Base-by-base conservation (phyloP, 2,329 filamentous ascomycete species). In the Neofusicoccum umdonicola region DNA sequence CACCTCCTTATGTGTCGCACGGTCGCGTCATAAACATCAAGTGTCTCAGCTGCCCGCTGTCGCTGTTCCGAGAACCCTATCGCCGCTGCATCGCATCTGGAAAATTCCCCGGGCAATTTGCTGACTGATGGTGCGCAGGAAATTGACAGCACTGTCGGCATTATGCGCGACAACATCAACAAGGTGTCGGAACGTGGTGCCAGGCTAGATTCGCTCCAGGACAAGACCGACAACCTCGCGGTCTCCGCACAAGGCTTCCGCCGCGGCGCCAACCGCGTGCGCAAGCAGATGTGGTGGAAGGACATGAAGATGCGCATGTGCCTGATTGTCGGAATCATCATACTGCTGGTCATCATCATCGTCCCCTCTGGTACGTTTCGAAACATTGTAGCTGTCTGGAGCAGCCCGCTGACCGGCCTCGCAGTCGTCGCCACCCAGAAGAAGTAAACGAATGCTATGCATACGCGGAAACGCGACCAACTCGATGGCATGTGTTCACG, bases 291-390 rank as follows among this genome's bases (percentile, higher is more conserved):
- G 94, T 98, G 94, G 94, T 98, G 93, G 94, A 98, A 98, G 87
- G 94, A 98, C 77, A 96, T 97, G 92, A 98, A 98, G 88, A 99
- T 99, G 95, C 89, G 95, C 79, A 95, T 97, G 85, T 98, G 94
- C 82, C 84, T 99, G 72, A 90, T 96, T 76, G 85, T 89, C 66
- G 95, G 93, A 74, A 90, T 99, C 80, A 90, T 98, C 78, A 86
- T 98, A 71, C 85, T 99, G 72, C 86, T 99, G 71, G 83, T 96
- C 71, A 87, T 99, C 79, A 98, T 99, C 78, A 95, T 99, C 75
- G 88, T 98, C 71, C 95, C 95, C 70, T 85, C 90, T 71, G 92
- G 94, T 97, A 87, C 76, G 88, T 80, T 64, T 37, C 6, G 15
- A 45, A 19, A 22, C 31, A 11, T 27, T 19, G 7, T 7, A 12